Conservation (phyloP, 371 early-diverging fungal species). For the Sporodiniella umbellata region DNA sequence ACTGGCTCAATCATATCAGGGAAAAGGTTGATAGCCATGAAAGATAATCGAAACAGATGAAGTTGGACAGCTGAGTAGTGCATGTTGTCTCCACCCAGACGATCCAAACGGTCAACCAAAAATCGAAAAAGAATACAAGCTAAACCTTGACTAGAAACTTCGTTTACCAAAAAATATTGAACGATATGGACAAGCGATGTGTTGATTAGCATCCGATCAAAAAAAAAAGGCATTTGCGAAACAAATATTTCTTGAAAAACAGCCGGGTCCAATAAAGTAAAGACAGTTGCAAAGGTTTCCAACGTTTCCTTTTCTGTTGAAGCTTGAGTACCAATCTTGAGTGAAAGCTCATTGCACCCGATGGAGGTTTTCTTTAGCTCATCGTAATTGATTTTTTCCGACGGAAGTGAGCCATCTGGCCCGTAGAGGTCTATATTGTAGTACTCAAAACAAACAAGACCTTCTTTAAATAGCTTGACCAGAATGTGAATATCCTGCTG, state of each 20-base stretch:
- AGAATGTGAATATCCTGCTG: conserved; percentile 71
- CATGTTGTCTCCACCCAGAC: conserved; percentile 76
- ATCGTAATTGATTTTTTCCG: conserved; percentile 7
- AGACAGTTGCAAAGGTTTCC: conserved; percentile 88
- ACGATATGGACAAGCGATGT: conserved; percentile 81
- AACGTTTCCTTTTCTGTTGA: conserved; percentile 88
- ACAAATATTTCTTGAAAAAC: conserved; percentile 95
- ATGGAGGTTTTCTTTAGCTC: conserved; percentile 12
- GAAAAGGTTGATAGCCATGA: conserved; percentile 91
- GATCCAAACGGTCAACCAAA: conserved; percentile 80
- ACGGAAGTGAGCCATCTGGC: conserved; percentile 42
- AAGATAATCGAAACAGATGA: conserved; percentile 89
- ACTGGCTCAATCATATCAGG: conserved; percentile 91
- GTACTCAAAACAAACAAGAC: conserved; percentile 85
- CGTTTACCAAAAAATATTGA: conserved; percentile 86
- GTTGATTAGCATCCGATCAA: conserved; percentile 80
- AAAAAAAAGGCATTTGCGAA: conserved; percentile 83
- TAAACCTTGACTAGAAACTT: conserved; percentile 75
- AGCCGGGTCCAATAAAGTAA: conserved; percentile 84
- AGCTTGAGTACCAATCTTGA: conserved; percentile 48
- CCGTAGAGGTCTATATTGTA: conserved; percentile 73
- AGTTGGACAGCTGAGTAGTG: conserved; percentile 80
- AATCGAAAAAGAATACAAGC: conserved; percentile 76
- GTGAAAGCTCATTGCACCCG: conserved; percentile 26
- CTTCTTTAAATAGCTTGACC: conserved; percentile 77